Percentiles rank a stretch among this genome's conserved stretches.
phyloP scores from a whole-genome alignment of 2,329 filamentous ascomycete species.

The Blumeriella jaapii region DNA sequence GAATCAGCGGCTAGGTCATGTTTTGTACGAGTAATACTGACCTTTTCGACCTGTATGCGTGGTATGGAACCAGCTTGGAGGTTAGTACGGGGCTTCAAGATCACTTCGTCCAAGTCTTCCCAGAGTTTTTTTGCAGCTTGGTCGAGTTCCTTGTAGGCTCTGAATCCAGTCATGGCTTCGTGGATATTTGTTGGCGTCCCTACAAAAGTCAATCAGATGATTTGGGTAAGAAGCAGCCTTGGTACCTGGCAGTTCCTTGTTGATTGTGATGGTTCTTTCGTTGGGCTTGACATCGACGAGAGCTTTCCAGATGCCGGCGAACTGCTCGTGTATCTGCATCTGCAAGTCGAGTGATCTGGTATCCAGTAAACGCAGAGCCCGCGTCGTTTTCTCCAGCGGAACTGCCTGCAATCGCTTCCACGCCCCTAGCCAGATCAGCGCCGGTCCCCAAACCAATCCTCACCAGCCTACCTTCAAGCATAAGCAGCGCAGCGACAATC shows the following conservation, averaged over 20 bases:
- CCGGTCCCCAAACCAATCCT: not conserved
- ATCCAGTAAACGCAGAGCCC: constrained; percentile 53
- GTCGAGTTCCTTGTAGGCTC: constrained; percentile 49
- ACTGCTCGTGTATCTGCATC: constrained; percentile 50
- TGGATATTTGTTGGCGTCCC: constrained; percentile 36
- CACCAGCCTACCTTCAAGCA: constrained; percentile 40
- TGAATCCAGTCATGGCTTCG: constrained; percentile 44
- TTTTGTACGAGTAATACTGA: constrained; percentile 26
- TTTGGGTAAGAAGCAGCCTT: not conserved
- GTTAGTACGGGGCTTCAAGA: constrained; percentile 49
- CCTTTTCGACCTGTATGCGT: constrained; percentile 34
- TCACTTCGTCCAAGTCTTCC: constrained; percentile 48
- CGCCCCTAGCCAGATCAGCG: constrained; percentile 33
- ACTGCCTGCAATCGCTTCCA: constrained; percentile 48
- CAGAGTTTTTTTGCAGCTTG: constrained; percentile 48
- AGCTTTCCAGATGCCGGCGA: constrained; percentile 59
- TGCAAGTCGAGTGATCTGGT: constrained; percentile 55
- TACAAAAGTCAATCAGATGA: constrained; percentile 6
- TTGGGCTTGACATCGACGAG: constrained; percentile 52
- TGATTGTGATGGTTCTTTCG: constrained; percentile 43
- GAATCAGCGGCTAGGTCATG: not conserved
- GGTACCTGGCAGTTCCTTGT: constrained; percentile 11
- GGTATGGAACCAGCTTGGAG: constrained; percentile 23
- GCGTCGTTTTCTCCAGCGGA: constrained; percentile 47
- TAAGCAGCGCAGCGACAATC: constrained; percentile 43